Conservation (phyloP, 495 filamentous ascomycete species). For the Antarctomyces pellizariae region DNA sequence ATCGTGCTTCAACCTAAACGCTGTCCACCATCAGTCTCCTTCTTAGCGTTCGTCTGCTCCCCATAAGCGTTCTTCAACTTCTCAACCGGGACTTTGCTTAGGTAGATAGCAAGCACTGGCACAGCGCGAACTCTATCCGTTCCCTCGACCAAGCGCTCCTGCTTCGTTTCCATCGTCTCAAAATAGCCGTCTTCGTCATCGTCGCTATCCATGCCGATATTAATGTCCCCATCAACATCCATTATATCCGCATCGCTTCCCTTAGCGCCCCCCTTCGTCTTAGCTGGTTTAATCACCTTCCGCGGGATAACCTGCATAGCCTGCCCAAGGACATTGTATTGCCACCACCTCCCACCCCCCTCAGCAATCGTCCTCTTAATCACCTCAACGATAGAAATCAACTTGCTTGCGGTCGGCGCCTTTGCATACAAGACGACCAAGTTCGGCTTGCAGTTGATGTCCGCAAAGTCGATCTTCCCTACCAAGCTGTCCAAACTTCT, state of each 20-base stretch:
- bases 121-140: conserved; percentile 7
- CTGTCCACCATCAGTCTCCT: no score
- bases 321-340: conserved; percentile 30
- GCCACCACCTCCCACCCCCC: conserved; percentile 28
- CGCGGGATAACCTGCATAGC: conserved; percentile 9
- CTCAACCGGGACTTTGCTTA: conserved; percentile 28
- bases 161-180: conserved; percentile 27
- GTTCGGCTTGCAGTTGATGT: conserved; percentile 11
- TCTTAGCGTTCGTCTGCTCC: no score
- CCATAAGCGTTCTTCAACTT: conserved; percentile 23
- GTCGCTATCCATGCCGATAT: conserved; percentile 6
- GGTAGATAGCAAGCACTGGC: conserved; percentile 30
- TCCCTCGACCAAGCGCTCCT: conserved; percentile 17
- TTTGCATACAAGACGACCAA: conserved; percentile 27
- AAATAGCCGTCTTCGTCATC: conserved; percentile 16
- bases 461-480: conserved; percentile 15
- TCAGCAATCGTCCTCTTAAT: conserved; percentile 32
- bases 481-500: conserved; percentile 9
- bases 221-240: conserved; percentile 3
- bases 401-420: conserved; percentile 26
- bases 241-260: conserved; percentile 1
- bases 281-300: conserved; percentile 24
- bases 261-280: conserved; percentile 18
- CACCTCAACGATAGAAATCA: conserved; percentile 41
- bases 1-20: no score